Conservation (phyloP, 805 yeast species). For the Ogataea neopini region DNA sequence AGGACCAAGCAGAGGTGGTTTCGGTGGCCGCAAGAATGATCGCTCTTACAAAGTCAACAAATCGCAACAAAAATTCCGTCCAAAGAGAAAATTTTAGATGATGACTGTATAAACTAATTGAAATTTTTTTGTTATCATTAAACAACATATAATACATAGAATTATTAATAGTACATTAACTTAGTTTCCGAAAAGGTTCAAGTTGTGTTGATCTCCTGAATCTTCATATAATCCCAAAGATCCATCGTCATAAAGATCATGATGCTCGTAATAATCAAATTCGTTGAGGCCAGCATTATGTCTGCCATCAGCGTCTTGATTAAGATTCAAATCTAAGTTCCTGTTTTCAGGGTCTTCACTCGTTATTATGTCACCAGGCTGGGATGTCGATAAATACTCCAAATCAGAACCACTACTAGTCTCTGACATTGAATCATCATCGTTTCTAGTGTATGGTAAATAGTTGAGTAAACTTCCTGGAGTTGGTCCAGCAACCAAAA, state of each 20-base stretch:
- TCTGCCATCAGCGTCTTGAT: slow-evolving; percentile 5
- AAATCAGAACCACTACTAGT: slow-evolving; percentile 1
- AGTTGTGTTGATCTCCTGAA: slow-evolving; percentile 4
- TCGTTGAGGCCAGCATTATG: slow-evolving; percentile 2
- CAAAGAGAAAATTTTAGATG: slow-evolving; percentile 62
- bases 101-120: slow-evolving; percentile 3
- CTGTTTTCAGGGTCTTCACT: background rate
- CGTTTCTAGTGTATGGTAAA: slow-evolving; percentile 34
- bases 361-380: background rate
- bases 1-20: slow-evolving; percentile 25
- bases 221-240: slow-evolving; percentile 1
- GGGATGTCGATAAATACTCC: background rate
- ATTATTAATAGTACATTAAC: background rate
- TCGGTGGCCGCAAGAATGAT: slow-evolving; percentile 26
- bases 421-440: slow-evolving; percentile 22
- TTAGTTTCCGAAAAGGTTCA: slow-evolving; percentile 22
- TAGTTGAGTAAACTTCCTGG: slow-evolving; percentile 34
- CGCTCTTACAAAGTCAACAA: slow-evolving; percentile 27
- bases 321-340: background rate
- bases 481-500: slow-evolving; percentile 36
- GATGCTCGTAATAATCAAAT: slow-evolving; percentile 7
- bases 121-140: background rate
- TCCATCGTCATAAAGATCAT: slow-evolving; percentile 3
- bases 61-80: slow-evolving; percentile 51
- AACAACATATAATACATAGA: background rate